Conservation (phyloP, 495 filamentous ascomycete genomes). For the Zalerion maritima region DNA sequence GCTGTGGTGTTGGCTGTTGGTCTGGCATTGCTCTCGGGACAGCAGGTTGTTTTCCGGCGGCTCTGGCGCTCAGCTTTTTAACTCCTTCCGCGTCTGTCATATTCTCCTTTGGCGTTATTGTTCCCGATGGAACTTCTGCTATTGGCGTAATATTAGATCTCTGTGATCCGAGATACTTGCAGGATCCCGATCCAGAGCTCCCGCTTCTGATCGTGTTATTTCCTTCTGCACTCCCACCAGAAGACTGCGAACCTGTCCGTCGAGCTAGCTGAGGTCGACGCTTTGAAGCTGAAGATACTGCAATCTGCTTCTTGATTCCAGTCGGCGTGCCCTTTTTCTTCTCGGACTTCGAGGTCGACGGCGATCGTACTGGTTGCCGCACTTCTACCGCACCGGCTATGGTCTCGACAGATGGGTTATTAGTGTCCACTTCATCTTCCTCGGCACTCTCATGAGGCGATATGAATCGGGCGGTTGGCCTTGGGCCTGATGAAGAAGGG, state of each 20-base stretch:
- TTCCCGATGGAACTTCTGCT: too few relatives aligned
- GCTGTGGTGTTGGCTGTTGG: too few relatives aligned
- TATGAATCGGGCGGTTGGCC: constrained; percentile 37
- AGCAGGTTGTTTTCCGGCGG: constrained; percentile 22
- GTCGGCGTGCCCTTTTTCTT: constrained; percentile 9
- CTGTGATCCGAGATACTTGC: too few relatives aligned
- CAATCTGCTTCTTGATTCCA: constrained; percentile 22
- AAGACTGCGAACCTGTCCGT: constrained; percentile 28
- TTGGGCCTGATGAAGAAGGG: constrained; percentile 31
- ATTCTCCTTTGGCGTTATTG: too few relatives aligned
- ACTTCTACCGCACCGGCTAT: too few relatives aligned
- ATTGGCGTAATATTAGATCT: too few relatives aligned
- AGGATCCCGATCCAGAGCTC: too few relatives aligned
- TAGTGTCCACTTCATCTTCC: constrained; percentile 14
- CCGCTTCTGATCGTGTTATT: too few relatives aligned
- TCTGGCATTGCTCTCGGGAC: too few relatives aligned
- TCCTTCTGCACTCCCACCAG: too few relatives aligned
- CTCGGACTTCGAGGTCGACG: constrained; percentile 2
- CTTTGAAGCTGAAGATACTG: constrained; percentile 17
- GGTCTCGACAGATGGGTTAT: constrained; percentile 10
- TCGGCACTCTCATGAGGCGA: constrained; percentile 29
- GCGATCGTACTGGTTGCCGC: constrained; percentile 13
- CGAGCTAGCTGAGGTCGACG: constrained; percentile 23
- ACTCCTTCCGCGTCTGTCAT: too few relatives aligned
- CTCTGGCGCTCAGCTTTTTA: constrained; percentile 24